These are phyloP conservation scores for Aphanomyces euteiches DNA, from an alignment of 352 stramenopile species.

Conservation along the genomic window DNA sequence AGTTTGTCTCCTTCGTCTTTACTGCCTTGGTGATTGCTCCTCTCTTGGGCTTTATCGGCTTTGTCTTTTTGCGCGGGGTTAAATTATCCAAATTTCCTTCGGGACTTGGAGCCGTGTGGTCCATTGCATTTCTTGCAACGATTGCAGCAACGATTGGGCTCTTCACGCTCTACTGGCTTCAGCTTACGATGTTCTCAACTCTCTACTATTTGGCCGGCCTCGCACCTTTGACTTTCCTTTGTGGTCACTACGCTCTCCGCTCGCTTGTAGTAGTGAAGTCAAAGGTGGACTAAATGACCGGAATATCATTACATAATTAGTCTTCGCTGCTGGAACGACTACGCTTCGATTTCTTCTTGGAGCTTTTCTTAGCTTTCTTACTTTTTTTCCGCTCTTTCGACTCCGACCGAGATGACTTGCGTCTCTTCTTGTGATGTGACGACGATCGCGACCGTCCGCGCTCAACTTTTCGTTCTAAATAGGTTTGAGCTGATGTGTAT, in stretches of 20 bases:
- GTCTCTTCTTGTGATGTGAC: constrained; percentile 39
- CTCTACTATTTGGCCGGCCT: constrained; percentile 68
- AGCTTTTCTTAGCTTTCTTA: constrained; percentile 45
- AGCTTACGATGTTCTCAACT: constrained; percentile 86
- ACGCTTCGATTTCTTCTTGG: constrained; percentile 46
- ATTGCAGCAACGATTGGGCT: constrained; percentile 70
- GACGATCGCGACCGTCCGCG: constrained; percentile 29
- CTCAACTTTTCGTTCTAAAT: constrained; percentile 36
- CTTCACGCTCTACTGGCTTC: constrained; percentile 83
- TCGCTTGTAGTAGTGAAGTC: not conserved
- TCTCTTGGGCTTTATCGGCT: constrained; percentile 58
- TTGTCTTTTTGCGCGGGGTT: constrained; percentile 51
- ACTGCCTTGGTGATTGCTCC: constrained; percentile 55
- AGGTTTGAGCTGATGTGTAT: constrained; percentile 47
- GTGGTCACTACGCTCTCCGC: constrained; percentile 76
- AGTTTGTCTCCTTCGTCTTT: constrained; percentile 68
- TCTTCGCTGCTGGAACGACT: not conserved
- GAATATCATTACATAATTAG: not conserved
- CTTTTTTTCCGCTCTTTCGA: constrained; percentile 46
- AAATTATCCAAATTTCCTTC: constrained; percentile 61
- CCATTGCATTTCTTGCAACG: constrained; percentile 66
- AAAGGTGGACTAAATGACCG: too few species aligned
- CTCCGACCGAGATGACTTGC: constrained; percentile 64
- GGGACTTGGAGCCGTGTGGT: constrained; percentile 52
- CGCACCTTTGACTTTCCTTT: constrained; percentile 51